A percentile compares a stretch with the other conserved stretches of the same genome.
These are phyloP conservation scores for Fusarium multiceps DNA, from an alignment of 2,329 filamentous ascomycete genomes.

Conservation along the genomic window DNA sequence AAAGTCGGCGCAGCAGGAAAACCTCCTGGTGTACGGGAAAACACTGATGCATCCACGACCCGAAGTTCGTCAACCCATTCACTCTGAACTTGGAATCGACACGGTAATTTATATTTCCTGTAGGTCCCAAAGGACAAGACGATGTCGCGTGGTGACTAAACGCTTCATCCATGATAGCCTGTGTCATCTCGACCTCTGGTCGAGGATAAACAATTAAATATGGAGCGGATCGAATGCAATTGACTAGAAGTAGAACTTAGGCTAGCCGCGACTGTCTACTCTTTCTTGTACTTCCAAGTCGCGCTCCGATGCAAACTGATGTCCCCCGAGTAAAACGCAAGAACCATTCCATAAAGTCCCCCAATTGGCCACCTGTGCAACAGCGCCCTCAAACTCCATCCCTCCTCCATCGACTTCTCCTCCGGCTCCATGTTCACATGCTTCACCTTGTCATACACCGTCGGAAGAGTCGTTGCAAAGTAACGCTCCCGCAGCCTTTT, in stretches of 20 bases:
- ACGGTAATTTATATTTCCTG: conserved; percentile 63
- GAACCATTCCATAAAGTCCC: conserved; percentile 39
- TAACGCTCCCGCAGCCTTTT: conserved; percentile 69
- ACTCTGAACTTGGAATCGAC: conserved; percentile 67
- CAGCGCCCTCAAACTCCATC: neutral
- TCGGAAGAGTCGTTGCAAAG: conserved; percentile 66
- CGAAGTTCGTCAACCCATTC: conserved; percentile 62
- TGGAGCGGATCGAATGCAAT: no score
- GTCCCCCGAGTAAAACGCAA: conserved; percentile 34
- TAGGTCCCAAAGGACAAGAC: conserved; percentile 65
- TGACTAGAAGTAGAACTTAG: neutral
- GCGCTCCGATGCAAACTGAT: conserved; percentile 25
- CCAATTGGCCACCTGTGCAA: conserved; percentile 36
- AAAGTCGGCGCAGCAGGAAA: conserved; percentile 34
- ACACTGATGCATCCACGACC: conserved; percentile 70
- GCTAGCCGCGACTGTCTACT: neutral
- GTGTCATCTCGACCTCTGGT: conserved; percentile 58
- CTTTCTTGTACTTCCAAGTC: conserved; percentile 18
- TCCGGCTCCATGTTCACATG: conserved; percentile 54
- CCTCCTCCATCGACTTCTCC: neutral
- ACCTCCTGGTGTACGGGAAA: conserved; percentile 51
- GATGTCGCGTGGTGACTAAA: conserved; percentile 70
- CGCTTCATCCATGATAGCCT: conserved; percentile 60
- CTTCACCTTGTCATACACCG: conserved; percentile 74
- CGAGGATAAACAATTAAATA: conserved; percentile 22